Conservation (phyloP, 129 eudicot species). For the Flaveria trinervia region DNA sequence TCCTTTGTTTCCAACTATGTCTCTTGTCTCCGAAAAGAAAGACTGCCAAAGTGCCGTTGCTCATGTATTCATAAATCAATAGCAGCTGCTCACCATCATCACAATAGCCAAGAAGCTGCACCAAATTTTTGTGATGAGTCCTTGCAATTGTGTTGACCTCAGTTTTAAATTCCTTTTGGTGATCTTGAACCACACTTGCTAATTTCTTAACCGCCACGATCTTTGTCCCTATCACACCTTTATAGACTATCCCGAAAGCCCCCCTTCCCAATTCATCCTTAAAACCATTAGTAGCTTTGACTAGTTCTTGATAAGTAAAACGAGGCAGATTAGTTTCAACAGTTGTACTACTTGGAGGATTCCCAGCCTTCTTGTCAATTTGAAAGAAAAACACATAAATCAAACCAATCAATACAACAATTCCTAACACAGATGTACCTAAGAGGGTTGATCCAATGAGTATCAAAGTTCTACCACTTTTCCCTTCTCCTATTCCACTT, state of each 20-base stretch:
- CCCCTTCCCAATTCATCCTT: conserved; percentile 48
- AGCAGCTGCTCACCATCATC: conserved; percentile 47
- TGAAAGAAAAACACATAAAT: conserved; percentile 24
- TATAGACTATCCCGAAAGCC: conserved; percentile 49
- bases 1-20: conserved; percentile 50
- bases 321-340: conserved; percentile 32
- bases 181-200: conserved; percentile 28
- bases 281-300: conserved; percentile 55
- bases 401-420: conserved; percentile 18
- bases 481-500: background rate
- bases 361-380: conserved; percentile 16
- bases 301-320: conserved; percentile 50
- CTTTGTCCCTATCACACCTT: conserved; percentile 33
- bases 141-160: conserved; percentile 48
- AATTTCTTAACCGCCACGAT: conserved; percentile 47
- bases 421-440: conserved; percentile 39
- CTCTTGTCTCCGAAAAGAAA: conserved; percentile 36
- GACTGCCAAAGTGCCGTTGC: conserved; percentile 44
- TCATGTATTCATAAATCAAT: conserved; percentile 53
- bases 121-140: conserved; percentile 63
- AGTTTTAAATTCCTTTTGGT: conserved; percentile 42
- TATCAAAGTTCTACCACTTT: conserved; percentile 20
- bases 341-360: background rate
- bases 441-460: conserved; percentile 35
- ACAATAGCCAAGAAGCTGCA: conserved; percentile 53